A percentile compares a stretch with the other conserved stretches of the same genome.
phyloP scores from a whole-genome alignment of 2,329 filamentous ascomycete genomes.

The Botrytis sinoallii region DNA sequence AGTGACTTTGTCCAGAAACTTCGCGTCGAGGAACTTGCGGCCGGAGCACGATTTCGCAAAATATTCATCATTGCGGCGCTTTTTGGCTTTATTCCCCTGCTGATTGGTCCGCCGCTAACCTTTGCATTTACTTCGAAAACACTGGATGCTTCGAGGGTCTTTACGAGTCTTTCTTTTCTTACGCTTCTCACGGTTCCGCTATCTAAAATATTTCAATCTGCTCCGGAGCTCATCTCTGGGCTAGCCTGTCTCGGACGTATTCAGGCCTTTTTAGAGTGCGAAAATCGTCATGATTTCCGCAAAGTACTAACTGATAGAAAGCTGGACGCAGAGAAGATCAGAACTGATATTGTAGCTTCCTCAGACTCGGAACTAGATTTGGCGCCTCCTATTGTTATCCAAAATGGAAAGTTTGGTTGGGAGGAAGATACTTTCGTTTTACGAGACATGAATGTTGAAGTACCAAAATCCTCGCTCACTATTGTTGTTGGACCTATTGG shows the following conservation, averaged over 20 bases:
- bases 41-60: constrained; percentile 33
- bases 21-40: constrained; percentile 39
- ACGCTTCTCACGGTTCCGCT: constrained; percentile 28
- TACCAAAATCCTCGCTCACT: constrained; percentile 21
- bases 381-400: constrained; percentile 3
- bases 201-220: constrained; percentile 24
- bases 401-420: constrained; percentile 1
- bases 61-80: constrained; percentile 20
- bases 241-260: constrained; percentile 8
- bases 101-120: constrained; percentile 23
- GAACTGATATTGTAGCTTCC: background rate
- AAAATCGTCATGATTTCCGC: background rate
- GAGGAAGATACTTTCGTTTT: background rate
- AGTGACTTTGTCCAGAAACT: constrained; percentile 35
- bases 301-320: background rate
- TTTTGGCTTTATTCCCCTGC: constrained; percentile 24
- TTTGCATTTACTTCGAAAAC: constrained; percentile 25
- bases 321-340: background rate
- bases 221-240: constrained; percentile 25
- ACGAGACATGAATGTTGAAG: background rate
- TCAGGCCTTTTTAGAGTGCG: background rate
- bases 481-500: constrained; percentile 35
- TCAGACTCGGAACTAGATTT: background rate
- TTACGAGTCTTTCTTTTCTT: constrained; percentile 27
- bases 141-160: constrained; percentile 23